phyloP scores from a whole-genome alignment of 2,329 filamentous ascomycete species.

The Cladosporium sphaerospermum region DNA sequence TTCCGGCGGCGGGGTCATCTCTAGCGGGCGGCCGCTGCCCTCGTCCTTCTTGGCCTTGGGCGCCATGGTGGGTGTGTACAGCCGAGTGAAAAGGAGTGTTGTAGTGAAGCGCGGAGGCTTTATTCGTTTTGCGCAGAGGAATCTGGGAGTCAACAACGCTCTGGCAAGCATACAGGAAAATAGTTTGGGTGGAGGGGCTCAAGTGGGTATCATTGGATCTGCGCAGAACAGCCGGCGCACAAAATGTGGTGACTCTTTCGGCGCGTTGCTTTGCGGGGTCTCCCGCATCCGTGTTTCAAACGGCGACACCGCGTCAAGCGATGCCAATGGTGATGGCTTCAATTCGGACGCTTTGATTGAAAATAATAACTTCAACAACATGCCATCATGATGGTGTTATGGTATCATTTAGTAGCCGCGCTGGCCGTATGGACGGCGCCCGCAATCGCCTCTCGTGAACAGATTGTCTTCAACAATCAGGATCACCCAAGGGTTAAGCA shows the following conservation, averaged over 20 bases:
- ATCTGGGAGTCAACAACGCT: conserved; percentile 3
- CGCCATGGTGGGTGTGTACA: conserved; percentile 22
- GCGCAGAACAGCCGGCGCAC: conserved; percentile 5
- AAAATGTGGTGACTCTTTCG: conserved; percentile 11
- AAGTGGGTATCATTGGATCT: conserved; percentile 10
- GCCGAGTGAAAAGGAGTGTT: conserved; percentile 7
- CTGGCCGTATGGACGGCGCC: too few relatives aligned
- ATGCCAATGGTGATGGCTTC: too few relatives aligned
- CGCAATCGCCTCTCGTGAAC: not conserved
- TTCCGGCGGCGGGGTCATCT: conserved; percentile 54
- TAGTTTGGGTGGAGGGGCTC: conserved; percentile 4
- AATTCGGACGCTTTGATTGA: too few relatives aligned
- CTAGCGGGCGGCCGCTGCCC: conserved; percentile 38
- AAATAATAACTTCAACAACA: not conserved
- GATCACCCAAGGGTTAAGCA: not conserved
- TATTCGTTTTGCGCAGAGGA: conserved; percentile 4
- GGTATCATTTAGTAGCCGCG: too few relatives aligned
- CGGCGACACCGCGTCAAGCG: too few relatives aligned
- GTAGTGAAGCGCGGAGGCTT: not conserved
- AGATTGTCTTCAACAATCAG: not conserved
- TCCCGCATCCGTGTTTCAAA: not conserved
- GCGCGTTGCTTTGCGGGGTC: conserved; percentile 4
- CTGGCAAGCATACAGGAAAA: conserved; percentile 10
- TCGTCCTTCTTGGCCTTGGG: conserved; percentile 30
- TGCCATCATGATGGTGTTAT: not conserved